These are phyloP conservation scores for Fusarium sp. DNA, from an alignment of 2,329 filamentous ascomycete species.

Conservation along the genomic window DNA sequence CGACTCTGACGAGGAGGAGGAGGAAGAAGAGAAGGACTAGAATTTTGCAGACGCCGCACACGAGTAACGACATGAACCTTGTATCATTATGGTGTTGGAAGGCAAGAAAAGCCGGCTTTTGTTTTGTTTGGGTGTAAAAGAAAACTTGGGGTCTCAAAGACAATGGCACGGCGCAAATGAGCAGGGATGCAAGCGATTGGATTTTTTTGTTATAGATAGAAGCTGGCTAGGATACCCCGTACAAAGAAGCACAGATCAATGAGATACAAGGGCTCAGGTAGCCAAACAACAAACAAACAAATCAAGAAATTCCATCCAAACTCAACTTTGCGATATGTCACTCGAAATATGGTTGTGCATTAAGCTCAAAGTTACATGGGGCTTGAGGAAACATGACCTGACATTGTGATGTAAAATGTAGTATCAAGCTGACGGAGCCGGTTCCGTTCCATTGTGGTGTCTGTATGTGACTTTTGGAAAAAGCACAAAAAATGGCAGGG, in stretches of 20 bases:
- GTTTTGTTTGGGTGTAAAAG: background rate
- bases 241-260: constrained; percentile 28
- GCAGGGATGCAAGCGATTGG: constrained; percentile 22
- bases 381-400: background rate
- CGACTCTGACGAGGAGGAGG: constrained; percentile 57
- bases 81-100: constrained; percentile 32
- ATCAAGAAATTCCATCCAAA: background rate
- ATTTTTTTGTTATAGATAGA: constrained; percentile 27
- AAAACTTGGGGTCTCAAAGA: constrained; percentile 18
- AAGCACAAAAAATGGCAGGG: constrained; percentile 1
- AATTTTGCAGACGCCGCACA: constrained; percentile 13
- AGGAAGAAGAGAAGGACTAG: constrained; percentile 52
- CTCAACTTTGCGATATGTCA: background rate
- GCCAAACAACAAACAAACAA: constrained; percentile 13
- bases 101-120: constrained; percentile 14
- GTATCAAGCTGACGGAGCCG: background rate
- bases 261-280: constrained; percentile 24
- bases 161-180: constrained; percentile 24
- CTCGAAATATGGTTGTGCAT: background rate
- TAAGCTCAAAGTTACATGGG: background rate
- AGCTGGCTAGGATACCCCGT: constrained; percentile 42
- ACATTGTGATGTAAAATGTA: background rate
- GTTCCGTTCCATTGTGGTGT: background rate
- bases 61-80: constrained; percentile 36
- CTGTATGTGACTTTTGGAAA: background rate